phyloP scores from a whole-genome alignment of 2,329 filamentous ascomycete species.

The Aspergillus puulaauensis region DNA sequence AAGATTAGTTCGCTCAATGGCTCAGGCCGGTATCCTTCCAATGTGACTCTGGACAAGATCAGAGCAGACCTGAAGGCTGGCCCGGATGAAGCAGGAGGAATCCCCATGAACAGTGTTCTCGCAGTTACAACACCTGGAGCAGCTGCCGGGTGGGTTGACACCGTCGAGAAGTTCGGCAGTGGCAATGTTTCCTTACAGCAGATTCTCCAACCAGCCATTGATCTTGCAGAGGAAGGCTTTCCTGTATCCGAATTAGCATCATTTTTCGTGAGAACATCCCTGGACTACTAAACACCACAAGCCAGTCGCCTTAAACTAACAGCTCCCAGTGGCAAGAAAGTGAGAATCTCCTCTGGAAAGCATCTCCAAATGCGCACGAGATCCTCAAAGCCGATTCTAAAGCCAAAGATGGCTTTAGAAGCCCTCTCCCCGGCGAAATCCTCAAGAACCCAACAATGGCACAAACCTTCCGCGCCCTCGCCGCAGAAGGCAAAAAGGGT shows the following conservation, averaged over 20 bases:
- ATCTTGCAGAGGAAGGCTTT: constrained; percentile 83
- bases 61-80: constrained; percentile 67
- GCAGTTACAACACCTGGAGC: constrained; percentile 87
- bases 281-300: constrained; percentile 14
- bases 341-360: constrained; percentile 64
- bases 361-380: constrained; percentile 83
- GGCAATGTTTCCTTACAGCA: constrained; percentile 75
- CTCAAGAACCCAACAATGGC: constrained; percentile 83
- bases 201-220: constrained; percentile 78
- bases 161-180: constrained; percentile 83
- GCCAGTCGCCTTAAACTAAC: neutral
- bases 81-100: constrained; percentile 56
- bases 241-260: constrained; percentile 81
- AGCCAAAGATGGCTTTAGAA: constrained; percentile 67
- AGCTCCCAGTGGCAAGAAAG: constrained; percentile 65
- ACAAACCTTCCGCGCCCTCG: constrained; percentile 76
- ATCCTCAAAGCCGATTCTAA: constrained; percentile 77
- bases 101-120: constrained; percentile 75
- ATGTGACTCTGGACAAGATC: constrained; percentile 68
- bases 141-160: constrained; percentile 89
- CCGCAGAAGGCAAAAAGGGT: constrained; percentile 77
- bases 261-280: constrained; percentile 55
- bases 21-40: constrained; percentile 76
- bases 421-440: constrained; percentile 78
- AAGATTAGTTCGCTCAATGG: constrained; percentile 87